Percentiles rank a stretch among this genome's conserved stretches.
phyloP scores from a whole-genome alignment of 768 basidiomycete genomes.

The Suillus bovinus region DNA sequence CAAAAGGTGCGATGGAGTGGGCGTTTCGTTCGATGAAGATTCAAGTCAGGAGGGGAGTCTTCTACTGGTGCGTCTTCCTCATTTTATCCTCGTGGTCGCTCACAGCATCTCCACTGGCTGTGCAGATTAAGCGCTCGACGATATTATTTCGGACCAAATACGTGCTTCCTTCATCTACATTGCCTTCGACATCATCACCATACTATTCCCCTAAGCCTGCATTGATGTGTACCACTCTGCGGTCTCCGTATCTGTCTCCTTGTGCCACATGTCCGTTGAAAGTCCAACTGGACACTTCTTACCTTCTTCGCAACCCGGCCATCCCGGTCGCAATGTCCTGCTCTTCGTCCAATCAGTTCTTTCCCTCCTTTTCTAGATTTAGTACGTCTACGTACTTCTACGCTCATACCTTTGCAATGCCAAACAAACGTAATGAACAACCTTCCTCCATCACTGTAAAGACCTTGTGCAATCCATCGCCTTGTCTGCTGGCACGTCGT shows the following conservation, averaged over 20 bases:
- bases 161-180: neutral
- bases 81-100: too few species aligned
- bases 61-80: neutral
- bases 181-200: neutral
- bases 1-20: neutral
- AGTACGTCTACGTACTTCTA: neutral
- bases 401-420: neutral
- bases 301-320: neutral
- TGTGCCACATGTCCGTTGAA: neutral
- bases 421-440: neutral
- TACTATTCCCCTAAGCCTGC: neutral
- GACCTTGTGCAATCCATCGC: too few species aligned
- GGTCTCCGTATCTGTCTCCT: neutral
- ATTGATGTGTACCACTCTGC: neutral
- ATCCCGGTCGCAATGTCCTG: neutral
- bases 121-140: neutral
- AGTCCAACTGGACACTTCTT: neutral
- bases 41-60: neutral
- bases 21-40: neutral
- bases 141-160: neutral
- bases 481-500: too few species aligned
- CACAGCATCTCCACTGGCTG: neutral
- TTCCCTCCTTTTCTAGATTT: neutral
- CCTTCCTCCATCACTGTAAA: too few species aligned
- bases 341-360: neutral